phyloP scores from a whole-genome alignment of 169 alveolate genomes.

The Plasmodium chabaudi region DNA sequence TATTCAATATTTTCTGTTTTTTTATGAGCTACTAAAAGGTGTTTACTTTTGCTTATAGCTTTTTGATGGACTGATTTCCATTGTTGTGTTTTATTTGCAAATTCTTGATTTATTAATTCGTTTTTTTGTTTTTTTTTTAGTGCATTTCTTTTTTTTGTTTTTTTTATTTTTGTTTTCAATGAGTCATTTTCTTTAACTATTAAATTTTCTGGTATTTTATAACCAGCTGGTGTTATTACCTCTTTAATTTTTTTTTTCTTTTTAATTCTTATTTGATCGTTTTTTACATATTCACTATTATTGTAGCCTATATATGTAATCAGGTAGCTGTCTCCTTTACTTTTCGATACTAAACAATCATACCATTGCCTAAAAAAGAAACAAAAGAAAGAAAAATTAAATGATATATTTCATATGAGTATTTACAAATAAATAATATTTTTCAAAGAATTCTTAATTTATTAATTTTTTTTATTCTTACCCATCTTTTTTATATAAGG shows the following conservation, averaged over 20 bases:
- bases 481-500: constrained; percentile 70
- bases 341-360: constrained; percentile 80
- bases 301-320: constrained; percentile 85
- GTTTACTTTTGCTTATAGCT: constrained; percentile 75
- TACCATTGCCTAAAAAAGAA: constrained; percentile 81
- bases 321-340: constrained; percentile 79
- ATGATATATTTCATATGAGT: background rate
- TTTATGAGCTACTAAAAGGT: constrained; percentile 47
- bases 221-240: constrained; percentile 86
- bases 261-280: constrained; percentile 79
- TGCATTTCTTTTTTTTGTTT: constrained; percentile 82
- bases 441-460: no score
- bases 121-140: constrained; percentile 85
- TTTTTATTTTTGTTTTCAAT: constrained; percentile 83
- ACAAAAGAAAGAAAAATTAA: background rate
- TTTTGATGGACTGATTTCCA: constrained; percentile 86
- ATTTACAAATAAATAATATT: no score
- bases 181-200: constrained; percentile 80
- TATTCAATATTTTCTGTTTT: constrained; percentile 56
- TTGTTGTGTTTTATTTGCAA: constrained; percentile 79
- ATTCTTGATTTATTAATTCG: constrained; percentile 79
- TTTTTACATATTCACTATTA: constrained; percentile 82
- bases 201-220: constrained; percentile 84
- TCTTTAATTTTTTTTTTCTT: constrained; percentile 78
- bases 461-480: background rate